Evolutionary conservation across 495 filamentous ascomycete species (phyloP).

Genomic region (Podospora didyma): DNA sequence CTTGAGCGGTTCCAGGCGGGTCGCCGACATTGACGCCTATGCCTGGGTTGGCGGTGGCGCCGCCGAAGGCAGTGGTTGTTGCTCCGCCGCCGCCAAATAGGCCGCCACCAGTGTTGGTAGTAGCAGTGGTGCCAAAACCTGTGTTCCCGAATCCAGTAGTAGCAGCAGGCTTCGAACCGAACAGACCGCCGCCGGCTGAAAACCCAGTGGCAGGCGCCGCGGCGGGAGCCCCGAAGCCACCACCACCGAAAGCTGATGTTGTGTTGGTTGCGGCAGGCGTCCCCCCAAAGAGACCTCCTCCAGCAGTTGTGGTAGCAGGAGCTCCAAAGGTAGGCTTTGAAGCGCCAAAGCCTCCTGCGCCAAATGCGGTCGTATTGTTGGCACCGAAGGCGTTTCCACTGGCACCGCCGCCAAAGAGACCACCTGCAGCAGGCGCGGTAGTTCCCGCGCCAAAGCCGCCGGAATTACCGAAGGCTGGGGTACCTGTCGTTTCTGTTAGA

Average conservation of each 20-base stretch:
- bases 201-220: conserved; percentile 42
- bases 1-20: conserved; percentile 65
- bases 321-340: conserved; percentile 16
- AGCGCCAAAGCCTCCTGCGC: conserved; percentile 10
- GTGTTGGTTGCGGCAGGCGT: conserved; percentile 31
- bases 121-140: conserved; percentile 34
- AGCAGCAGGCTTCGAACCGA: conserved; percentile 33
- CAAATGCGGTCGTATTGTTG: conserved; percentile 16
- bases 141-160: conserved; percentile 45
- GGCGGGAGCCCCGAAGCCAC: conserved; percentile 41
- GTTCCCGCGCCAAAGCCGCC: background rate
- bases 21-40: conserved; percentile 42
- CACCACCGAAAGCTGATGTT: conserved; percentile 35
- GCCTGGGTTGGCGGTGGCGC: conserved; percentile 39
- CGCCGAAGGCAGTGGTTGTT: conserved; percentile 46
- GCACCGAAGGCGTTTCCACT: conserved; percentile 9
- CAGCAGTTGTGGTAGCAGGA: conserved; percentile 7
- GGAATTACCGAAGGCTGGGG: conserved; percentile 24
- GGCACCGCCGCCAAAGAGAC: conserved; percentile 39
- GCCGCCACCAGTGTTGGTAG: conserved; percentile 28
- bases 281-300: conserved; percentile 16
- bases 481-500: background rate
- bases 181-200: conserved; percentile 26
- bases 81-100: conserved; percentile 41
- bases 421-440: conserved; percentile 21